A percentile compares a stretch with the other conserved stretches of the same genome.
Evolutionary conservation across 495 filamentous ascomycete genomes (phyloP).

Genomic region (Aspergillus wentii): DNA sequence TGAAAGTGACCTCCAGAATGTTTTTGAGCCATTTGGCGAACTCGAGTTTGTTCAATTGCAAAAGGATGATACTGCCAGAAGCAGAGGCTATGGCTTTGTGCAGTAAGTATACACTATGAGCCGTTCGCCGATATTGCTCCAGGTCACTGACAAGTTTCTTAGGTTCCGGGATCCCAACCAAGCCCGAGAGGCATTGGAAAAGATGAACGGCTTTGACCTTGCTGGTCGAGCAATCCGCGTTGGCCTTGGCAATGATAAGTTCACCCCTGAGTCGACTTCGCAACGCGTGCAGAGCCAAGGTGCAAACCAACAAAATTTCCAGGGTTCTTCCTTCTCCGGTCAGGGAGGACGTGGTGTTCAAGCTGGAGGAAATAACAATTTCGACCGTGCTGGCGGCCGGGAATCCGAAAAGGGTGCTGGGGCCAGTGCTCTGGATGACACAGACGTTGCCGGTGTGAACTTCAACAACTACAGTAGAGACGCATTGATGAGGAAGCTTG

Average conservation of each 20-base stretch:
- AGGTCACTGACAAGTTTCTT: too few relatives aligned
- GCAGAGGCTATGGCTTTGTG: slow-evolving; percentile 96
- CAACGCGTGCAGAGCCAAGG: slow-evolving; percentile 79
- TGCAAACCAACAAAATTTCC: slow-evolving; percentile 70
- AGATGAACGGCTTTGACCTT: slow-evolving; percentile 99
- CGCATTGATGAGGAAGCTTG: slow-evolving; percentile 95
- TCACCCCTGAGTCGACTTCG: slow-evolving; percentile 93
- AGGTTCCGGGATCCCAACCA: slow-evolving; percentile 91
- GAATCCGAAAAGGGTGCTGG: slow-evolving; percentile 86
- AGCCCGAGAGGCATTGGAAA: slow-evolving; percentile 90
- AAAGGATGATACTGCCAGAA: slow-evolving; percentile 87
- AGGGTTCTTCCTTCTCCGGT: slow-evolving; percentile 93
- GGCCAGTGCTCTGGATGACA: slow-evolving; percentile 95
- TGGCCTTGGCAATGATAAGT: slow-evolving; percentile 99
- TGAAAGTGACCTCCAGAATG: slow-evolving; percentile 90
- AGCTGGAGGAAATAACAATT: slow-evolving; percentile 73
- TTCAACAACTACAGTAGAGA: slow-evolving; percentile 99
- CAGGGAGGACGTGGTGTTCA: slow-evolving; percentile 84
- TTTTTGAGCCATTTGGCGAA: slow-evolving; percentile 97
- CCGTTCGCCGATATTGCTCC: too few relatives aligned
- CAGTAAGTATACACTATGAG: slow-evolving; percentile 69
- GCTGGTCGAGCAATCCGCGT: slow-evolving; percentile 96
- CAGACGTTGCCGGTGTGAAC: slow-evolving; percentile 96
- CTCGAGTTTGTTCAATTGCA: slow-evolving; percentile 96
- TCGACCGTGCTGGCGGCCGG: slow-evolving; percentile 87